Base-by-base conservation (phyloP, 2,329 filamentous ascomycete genomes). In the Fusarium domesticum region DNA sequence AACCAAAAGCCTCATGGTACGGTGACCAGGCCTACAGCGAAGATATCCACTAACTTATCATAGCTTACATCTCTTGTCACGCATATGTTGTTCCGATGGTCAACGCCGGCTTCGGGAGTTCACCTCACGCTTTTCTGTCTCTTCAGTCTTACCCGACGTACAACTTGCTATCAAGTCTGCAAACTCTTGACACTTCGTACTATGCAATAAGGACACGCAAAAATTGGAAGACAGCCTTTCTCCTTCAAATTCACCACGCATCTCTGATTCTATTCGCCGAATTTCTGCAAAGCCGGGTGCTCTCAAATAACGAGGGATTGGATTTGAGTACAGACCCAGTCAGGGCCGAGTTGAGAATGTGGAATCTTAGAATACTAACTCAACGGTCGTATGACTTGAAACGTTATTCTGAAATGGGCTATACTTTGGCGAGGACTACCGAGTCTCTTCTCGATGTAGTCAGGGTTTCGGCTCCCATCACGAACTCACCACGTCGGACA, bases 211-310 rank as follows among this genome's bases (percentile, higher is more conserved):
- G 23, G 14, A 5, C 23, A 4, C 23, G 23, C 7, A 12, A 28
- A 12, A 41, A 41, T 14, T 33, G 30, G 18, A 25, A 35, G 10
- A 18, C 18, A 5, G 10, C 20, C 14, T 15, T 35, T 18, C 31
- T 41, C 10, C 14, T 41, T 6, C 39, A 41, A 15, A 16, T 41
- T 10, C 31, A 41, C 11, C 39, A 41, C 7, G 31, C 32, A 19
- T 34, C 17, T 5, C 16, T 41, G 6, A 15, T 5, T 2, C 18
- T 18, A 14, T 41, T 41, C 7, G 7, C 32, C 12, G 2, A 11
- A 8, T 35, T 41, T 17, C 31, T 41, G 16, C 10, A 10, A 12
- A 19, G 5, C 12, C 8, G 23, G 1, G 20, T 17, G 2, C 12
- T 20, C 7, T 12, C 20, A 16, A 15, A 30, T 35, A 18, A 6